phyloP scores from a whole-genome alignment of 306 rosid species.

The Vigna unguiculata region DNA sequence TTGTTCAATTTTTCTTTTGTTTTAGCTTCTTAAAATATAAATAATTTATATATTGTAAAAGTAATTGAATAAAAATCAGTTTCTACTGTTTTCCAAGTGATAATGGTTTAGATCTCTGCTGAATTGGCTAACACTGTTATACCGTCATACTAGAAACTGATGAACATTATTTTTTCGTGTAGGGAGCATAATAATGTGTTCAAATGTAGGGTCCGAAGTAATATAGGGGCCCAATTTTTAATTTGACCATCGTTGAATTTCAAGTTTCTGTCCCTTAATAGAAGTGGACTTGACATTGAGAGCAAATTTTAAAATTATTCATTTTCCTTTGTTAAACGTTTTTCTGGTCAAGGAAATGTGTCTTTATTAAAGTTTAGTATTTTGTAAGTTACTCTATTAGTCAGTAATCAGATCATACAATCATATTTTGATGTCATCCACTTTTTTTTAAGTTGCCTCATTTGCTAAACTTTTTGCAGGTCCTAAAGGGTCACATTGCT shows the following conservation, averaged over 20 bases:
- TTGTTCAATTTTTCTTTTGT: background rate
- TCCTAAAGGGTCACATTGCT: conserved; percentile 92
- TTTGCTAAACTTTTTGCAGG: conserved; percentile 63
- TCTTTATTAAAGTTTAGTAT: conserved; percentile 16
- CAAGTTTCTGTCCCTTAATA: conserved; percentile 17
- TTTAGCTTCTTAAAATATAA: background rate
- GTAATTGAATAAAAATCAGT: background rate
- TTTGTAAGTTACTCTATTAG: conserved; percentile 10
- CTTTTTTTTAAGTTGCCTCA: conserved; percentile 37
- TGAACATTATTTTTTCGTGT: background rate
- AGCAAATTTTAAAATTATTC: conserved; percentile 22
- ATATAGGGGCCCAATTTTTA: background rate
- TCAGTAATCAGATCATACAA: conserved; percentile 5
- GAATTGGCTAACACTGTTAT: background rate
- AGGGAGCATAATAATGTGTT: background rate
- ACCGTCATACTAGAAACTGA: background rate
- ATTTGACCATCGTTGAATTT: conserved; percentile 20
- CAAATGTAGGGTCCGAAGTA: background rate
- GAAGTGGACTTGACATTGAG: conserved; percentile 13
- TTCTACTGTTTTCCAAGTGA: background rate
- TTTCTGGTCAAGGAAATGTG: background rate
- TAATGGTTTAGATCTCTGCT: background rate
- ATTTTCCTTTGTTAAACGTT: background rate
- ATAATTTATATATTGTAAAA: background rate
- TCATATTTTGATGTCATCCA: background rate